Evolutionary conservation across 2,329 filamentous ascomycete species (phyloP), one percentile per base, ranked within the genome.

Genomic region (Sporothrix protearum): DNA sequence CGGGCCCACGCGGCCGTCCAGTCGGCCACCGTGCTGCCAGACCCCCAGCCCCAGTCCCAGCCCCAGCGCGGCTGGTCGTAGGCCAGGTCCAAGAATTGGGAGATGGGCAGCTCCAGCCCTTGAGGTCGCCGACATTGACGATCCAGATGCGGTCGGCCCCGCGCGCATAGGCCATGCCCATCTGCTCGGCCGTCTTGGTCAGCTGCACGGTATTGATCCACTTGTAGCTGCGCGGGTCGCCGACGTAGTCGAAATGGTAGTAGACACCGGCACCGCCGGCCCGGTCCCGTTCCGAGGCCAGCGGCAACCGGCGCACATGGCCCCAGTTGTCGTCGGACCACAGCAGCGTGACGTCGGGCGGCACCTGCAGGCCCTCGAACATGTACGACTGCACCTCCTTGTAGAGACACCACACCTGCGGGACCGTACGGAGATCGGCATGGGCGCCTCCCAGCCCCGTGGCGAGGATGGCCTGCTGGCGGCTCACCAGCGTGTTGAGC

Each of bases 301-400:
- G 78, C 4, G 90, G 90, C 39, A 92, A 80, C 28, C 89, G 82
- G 36, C 88, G 83, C 33, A 90, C 84, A 77, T 91, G 89, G 12
- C 89, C 89, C 83, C 84, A 90, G 79, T 91, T 92, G 79, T 92
- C 90, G 77, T 92, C 90, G 0, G 88, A 84, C 86, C 89, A 92
- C 4, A 92, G 82, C 30, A 92, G 81, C 1, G 88, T 92, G 36
- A 92, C 86, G 76, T 91, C 86, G 49, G 92, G 89, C 0, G 89
- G 88, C 1, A 83, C 81, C 70, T 87, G 81, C 77, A 92, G 83
- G 1, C 90, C 90, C 19, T 86, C 83, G 71, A 90, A 87, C 72
- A 89, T 87, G 77, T 92, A 92, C 7, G 86, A 86, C 79, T 90
- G 89, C 1, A 93, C 89, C 77, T 93, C 90, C 77, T 92, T 92